These are phyloP conservation scores for Fusarium kyushuense DNA, from an alignment of 2,329 filamentous ascomycete species.

Conservation along the genomic window DNA sequence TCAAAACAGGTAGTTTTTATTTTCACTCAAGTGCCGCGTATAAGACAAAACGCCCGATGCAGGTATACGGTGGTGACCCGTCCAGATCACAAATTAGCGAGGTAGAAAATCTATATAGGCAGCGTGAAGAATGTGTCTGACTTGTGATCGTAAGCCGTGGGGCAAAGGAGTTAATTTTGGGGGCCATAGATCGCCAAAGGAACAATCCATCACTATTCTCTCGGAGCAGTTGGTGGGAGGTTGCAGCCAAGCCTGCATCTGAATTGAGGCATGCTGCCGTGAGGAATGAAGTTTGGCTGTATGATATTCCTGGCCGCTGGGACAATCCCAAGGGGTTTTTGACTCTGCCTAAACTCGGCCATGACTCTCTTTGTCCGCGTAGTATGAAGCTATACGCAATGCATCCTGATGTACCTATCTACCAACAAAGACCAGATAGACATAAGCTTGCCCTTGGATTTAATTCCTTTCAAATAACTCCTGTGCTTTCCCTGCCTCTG, in stretches of 20 bases:
- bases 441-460: not conserved
- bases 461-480: not conserved
- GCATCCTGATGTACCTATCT: not conserved
- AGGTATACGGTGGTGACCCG: not conserved
- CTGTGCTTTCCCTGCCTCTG: slow-evolving; percentile 3
- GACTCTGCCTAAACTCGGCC: not conserved
- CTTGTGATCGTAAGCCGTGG: not conserved
- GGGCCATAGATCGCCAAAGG: not conserved
- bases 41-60: not conserved
- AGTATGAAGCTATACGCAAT: not conserved
- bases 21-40: not conserved
- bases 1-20: not conserved
- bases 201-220: not conserved
- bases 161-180: not conserved
- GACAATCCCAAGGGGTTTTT: not conserved
- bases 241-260: slow-evolving; percentile 13
- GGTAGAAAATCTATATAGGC: not conserved
- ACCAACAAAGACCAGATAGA: not conserved
- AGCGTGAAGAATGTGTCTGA: not conserved
- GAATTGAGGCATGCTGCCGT: slow-evolving; percentile 11
- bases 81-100: not conserved
- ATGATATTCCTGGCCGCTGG: slow-evolving; percentile 3
- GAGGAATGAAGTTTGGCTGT: not conserved
- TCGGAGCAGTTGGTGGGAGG: not conserved
- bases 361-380: not conserved